Evolutionary conservation across 2,329 filamentous ascomycete genomes (phyloP), one percentile per base, ranked within the genome.

Genomic region (Fusarium solani-melongenae): DNA sequence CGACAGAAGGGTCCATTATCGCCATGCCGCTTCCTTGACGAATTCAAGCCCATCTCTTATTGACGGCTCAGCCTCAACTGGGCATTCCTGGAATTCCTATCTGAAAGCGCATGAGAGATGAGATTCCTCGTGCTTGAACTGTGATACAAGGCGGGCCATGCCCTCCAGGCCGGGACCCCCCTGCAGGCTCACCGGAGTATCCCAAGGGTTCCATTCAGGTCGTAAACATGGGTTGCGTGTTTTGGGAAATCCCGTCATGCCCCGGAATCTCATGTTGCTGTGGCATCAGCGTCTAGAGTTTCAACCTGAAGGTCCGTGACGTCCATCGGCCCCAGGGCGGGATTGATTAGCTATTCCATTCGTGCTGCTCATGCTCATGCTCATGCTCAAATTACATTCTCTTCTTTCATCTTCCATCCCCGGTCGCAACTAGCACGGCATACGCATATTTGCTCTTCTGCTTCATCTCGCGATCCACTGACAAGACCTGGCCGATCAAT

Each of bases 211-310:
- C 15, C 36, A 20, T 24, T 27, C 36, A 51, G 39, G 39, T 38
- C 34, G 53, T 62, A 63, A 63, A 70, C 46, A 17, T 63, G 41
- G 61, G 46, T 72, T 72, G 66, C 57, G 53, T 66, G 70, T 68
- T 57, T 61, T 59, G 69, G 46, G 46, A 51, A 51, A n/a, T 57
- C 34, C 49, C 44, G 24, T 67, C 34, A 70, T 59, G 57, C 36
- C 38, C 59, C 44, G 10, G 53, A 33, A 56, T 36, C 31, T 49
- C 3, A 46, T 51, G 70, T 72, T 72, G 70, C 70, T 36, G 46
- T 72, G 70, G 57, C 69, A 70, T 59, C 62, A 36, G 20, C 17
- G 41, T 49, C 36, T 73, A 34, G 29, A 61, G 66, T 61, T 59
- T 63, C 55, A 39, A 64, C 46, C 41, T 31, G 56, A 59, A 53